These are phyloP conservation scores for Geotrichum cucujoidarum DNA, from an alignment of 1,139 yeast genomes.

Conservation along the genomic window DNA sequence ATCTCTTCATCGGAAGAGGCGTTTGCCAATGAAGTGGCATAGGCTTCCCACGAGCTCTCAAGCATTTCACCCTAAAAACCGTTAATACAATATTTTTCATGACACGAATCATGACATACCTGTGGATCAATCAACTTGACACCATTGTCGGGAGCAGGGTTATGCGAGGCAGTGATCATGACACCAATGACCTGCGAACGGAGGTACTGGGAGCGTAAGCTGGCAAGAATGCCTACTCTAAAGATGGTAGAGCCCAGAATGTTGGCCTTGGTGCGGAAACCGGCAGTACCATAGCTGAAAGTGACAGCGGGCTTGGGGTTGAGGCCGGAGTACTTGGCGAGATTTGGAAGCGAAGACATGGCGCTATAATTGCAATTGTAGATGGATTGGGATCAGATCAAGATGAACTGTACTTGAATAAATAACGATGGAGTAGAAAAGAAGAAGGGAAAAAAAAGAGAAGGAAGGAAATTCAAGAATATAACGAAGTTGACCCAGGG, in stretches of 20 bases:
- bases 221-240: conserved; percentile 78
- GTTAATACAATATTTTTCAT: neutral
- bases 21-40: conserved; percentile 80
- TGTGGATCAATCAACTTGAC: conserved; percentile 88
- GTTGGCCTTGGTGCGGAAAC: conserved; percentile 76
- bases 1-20: conserved; percentile 42
- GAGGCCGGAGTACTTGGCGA: conserved; percentile 18
- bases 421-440: neutral
- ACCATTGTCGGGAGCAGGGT: conserved; percentile 95
- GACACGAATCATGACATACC: conserved; percentile 16
- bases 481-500: too few relatives aligned
- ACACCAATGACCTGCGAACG: conserved; percentile 64
- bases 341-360: conserved; percentile 14
- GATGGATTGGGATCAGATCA: conserved; percentile 2
- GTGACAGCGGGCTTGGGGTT: conserved; percentile 47
- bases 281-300: conserved; percentile 90
- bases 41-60: conserved; percentile 73
- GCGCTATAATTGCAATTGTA: neutral
- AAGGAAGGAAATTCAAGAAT: conserved; percentile 2
- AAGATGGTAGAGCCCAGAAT: conserved; percentile 77
- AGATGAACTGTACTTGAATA: neutral
- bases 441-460: conserved; percentile 2
- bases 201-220: conserved; percentile 68
- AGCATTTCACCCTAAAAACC: conserved; percentile 73
- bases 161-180: conserved; percentile 97